A percentile compares a stretch with the other conserved stretches of the same genome.
These are phyloP conservation scores for Diaporthe sp. DNA, from an alignment of 2,329 filamentous ascomycete genomes.

Conservation along the genomic window DNA sequence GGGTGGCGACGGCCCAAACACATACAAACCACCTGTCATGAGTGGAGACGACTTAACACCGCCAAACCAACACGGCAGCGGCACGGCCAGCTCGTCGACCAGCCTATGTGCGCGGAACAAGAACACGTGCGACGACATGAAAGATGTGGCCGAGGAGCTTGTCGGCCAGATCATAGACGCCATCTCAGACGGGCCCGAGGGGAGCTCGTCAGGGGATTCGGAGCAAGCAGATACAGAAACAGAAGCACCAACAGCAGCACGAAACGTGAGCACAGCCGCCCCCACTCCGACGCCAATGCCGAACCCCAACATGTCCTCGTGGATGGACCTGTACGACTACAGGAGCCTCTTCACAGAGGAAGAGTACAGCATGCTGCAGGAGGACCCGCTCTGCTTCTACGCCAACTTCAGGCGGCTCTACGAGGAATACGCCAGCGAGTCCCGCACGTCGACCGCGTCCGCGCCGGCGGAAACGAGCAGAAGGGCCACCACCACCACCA, in stretches of 20 bases:
- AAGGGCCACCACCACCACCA: background rate
- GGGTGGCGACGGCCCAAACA: background rate
- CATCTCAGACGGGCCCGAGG: too few species aligned
- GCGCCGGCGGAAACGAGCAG: background rate
- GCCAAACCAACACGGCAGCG: background rate
- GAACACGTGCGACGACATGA: background rate
- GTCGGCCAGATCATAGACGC: background rate
- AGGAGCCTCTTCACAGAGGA: background rate
- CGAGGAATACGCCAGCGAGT: background rate
- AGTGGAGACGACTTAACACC: background rate
- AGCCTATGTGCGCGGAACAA: background rate
- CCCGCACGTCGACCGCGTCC: background rate
- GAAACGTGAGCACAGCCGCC: background rate
- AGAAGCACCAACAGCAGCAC: background rate
- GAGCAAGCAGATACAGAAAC: background rate
- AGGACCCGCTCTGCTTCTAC: background rate
- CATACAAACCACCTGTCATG: background rate
- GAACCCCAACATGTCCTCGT: background rate
- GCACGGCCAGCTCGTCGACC: background rate
- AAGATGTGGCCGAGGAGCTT: background rate
- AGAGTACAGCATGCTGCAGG: background rate
- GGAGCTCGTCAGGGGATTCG: background rate
- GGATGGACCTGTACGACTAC: background rate
- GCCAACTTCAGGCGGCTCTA: conserved; percentile 10
- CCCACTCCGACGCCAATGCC: background rate